Evolutionary conservation across 2,329 filamentous ascomycete species (phyloP), one percentile per base, ranked within the genome.

Genomic region (Cordyceps militaris): DNA sequence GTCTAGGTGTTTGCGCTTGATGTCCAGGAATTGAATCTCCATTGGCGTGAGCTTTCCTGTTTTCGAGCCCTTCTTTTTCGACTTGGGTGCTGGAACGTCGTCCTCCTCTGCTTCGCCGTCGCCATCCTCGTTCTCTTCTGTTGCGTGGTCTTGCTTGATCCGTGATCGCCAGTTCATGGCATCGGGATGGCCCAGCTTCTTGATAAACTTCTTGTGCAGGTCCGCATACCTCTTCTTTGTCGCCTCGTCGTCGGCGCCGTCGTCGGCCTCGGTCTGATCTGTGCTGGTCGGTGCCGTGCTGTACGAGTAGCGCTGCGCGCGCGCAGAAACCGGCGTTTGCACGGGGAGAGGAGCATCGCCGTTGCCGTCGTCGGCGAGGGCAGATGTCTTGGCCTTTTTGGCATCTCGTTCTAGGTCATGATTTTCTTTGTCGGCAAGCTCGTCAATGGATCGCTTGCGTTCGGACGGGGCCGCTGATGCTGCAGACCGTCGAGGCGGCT

Each of bases 1-100:
- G 68, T 97, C 94, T 75, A 91, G 81, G 69, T 97, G 86, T 64
- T 93, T 89, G 60, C 85, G 81, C 74, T 99, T 99, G 71, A 99
- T 96, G 19, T 96, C 92, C 6, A 99, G 79, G 59, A 96, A 88
- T 66, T 97, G 94, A 42, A 88, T 82, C 70, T 97, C 92, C 85
- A 99, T 88, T 0, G 94, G 94, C 0, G 94, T 99, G 60, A 99
- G 81, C 69, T 97, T 97, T 56, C 80, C 80, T 2, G 80, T 78
- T 70, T 84, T 86, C n/a, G 82, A 61, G 0, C 83, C 82, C 69
- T 91, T 95, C 73, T 89, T 95, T 62, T 78, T 82, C 0, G 71
- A 63, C 61, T 74, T 66, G 13, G 71, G 64, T n/a, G 74, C 77
- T 63, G 66, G 76, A 59, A 68, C 73, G 63, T 77, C 75, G 40